Percentiles rank a stretch among this genome's conserved stretches.
Evolutionary conservation across 2,329 filamentous ascomycete genomes (phyloP).

Genomic region (Colletotrichum truncatum): DNA sequence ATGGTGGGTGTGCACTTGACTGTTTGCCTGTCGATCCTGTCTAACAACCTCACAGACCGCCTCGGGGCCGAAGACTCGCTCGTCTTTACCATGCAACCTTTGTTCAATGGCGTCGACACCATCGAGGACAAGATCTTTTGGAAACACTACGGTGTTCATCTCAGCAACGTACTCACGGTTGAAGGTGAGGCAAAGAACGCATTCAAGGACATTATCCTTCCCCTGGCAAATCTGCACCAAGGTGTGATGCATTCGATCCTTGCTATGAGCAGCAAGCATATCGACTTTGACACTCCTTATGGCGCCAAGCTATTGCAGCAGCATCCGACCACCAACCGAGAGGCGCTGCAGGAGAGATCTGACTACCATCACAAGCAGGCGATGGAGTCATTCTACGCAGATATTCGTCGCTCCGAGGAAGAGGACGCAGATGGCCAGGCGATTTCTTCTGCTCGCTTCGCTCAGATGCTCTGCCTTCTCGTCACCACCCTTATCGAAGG

Average conservation of each 20-base stretch:
- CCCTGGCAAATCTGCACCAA: constrained; percentile 80
- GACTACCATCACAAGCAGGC: constrained; percentile 66
- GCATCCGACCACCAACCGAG: constrained; percentile 55
- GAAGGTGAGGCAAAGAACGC: constrained; percentile 84
- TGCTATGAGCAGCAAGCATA: constrained; percentile 82
- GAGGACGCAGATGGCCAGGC: constrained; percentile 54
- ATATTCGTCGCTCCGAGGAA: constrained; percentile 52
- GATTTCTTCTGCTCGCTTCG: constrained; percentile 64
- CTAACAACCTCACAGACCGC: constrained; percentile 14
- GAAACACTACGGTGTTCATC: constrained; percentile 81
- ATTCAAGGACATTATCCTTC: constrained; percentile 85
- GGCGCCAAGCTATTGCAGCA: constrained; percentile 61
- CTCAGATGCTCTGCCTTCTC: constrained; percentile 70
- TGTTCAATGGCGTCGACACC: constrained; percentile 85
- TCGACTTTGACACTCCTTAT: constrained; percentile 67
- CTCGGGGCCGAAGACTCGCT: constrained; percentile 15
- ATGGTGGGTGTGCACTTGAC: constrained; percentile 57
- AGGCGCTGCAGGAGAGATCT: constrained; percentile 59
- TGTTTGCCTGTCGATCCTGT: not conserved
- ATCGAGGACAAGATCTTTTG: constrained; percentile 82
- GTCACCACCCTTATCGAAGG: constrained; percentile 67
- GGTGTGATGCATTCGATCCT: constrained; percentile 92
- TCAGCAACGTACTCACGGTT: constrained; percentile 84
- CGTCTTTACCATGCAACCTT: constrained; percentile 66
- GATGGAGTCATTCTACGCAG: constrained; percentile 59